These are phyloP conservation scores for Xylaria sp. DNA, from an alignment of 2,329 filamentous ascomycete species.

Conservation along the genomic window DNA sequence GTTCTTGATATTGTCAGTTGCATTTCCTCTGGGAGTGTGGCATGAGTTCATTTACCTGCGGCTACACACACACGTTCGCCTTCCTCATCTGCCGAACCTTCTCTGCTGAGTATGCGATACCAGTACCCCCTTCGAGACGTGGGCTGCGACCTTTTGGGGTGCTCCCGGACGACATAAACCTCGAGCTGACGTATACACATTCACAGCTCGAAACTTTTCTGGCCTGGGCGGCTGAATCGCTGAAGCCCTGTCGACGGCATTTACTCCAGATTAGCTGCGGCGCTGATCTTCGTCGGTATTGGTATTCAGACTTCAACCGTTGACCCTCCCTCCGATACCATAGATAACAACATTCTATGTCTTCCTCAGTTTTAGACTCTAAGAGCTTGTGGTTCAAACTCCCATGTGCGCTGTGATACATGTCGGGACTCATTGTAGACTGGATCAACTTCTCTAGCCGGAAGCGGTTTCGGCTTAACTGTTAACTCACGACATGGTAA, in stretches of 20 bases:
- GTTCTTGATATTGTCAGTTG: not conserved
- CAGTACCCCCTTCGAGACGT: too few species aligned
- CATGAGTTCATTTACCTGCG: constrained; percentile 13
- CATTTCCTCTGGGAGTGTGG: not conserved
- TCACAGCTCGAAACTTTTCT: not conserved
- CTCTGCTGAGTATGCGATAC: not conserved
- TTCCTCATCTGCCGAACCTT: constrained; percentile 19
- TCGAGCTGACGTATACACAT: not conserved
- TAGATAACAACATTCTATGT: not conserved
- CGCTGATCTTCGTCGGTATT: constrained; percentile 15
- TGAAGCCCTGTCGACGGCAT: constrained; percentile 7
- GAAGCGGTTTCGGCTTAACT: not conserved
- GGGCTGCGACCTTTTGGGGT: too few species aligned
- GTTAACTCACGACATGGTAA: not conserved
- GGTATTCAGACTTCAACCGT: not conserved
- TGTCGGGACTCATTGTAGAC: not conserved
- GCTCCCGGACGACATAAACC: not conserved
- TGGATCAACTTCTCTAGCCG: not conserved
- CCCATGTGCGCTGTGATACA: not conserved
- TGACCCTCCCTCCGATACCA: not conserved
- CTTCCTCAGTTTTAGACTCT: not conserved
- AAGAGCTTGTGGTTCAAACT: too few species aligned
- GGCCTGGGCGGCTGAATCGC: constrained; percentile 12
- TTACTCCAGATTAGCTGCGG: constrained; percentile 16
- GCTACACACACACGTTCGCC: not conserved